Base-by-base conservation (phyloP, 2,329 filamentous ascomycete species). In the Mycosphaerella arachidis region DNA sequence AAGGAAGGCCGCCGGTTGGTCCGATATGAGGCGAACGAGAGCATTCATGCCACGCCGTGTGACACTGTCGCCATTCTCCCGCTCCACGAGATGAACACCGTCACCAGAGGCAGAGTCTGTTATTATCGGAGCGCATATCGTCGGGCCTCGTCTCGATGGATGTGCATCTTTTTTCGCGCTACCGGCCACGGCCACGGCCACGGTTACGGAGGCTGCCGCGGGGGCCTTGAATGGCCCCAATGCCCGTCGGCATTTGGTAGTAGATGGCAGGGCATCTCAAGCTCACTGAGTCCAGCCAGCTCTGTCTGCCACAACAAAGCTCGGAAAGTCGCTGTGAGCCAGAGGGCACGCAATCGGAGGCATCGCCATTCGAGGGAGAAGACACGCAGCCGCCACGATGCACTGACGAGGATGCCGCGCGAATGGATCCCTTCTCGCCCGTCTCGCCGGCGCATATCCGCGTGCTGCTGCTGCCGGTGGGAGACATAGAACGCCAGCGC, bases 391-490 rank as follows among this genome's bases (percentile, higher is more conserved):
- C 9, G 46, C 46, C 18, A 50, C 46, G 46, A 50, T 50, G 46
- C 46, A 12, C 30, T 56, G 56, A 58, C 24, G 10, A 62, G 20
- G 24, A 67, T 65, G 66, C 55, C 33, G 46, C 35, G 24, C 20
- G 56, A 37, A 72, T 72, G 71, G 93, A 97, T 81, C 87, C 90
- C 76, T 85, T 96, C 75, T 89, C 92, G 75, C 92, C 93, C 76
- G 86, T 92, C 79, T 90, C 92, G 76, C 92, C 92, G 74, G 93
- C 92, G 79, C 89, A 90, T 82, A 86, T 97, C 73, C 90, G 90
- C 79, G 91, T 89, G 64, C 84, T 97, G 68, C 84, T 96, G 61
- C 81, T 97, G 63, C 94, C 94, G 57, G 82, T 96, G 67, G 93
- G 93, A 56, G 88, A 85, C 72, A 94, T 97, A 74, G 92, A 87